These are phyloP conservation scores for Lophiotrema nucula DNA, from an alignment of 495 filamentous ascomycete genomes.

Conservation along the genomic window DNA sequence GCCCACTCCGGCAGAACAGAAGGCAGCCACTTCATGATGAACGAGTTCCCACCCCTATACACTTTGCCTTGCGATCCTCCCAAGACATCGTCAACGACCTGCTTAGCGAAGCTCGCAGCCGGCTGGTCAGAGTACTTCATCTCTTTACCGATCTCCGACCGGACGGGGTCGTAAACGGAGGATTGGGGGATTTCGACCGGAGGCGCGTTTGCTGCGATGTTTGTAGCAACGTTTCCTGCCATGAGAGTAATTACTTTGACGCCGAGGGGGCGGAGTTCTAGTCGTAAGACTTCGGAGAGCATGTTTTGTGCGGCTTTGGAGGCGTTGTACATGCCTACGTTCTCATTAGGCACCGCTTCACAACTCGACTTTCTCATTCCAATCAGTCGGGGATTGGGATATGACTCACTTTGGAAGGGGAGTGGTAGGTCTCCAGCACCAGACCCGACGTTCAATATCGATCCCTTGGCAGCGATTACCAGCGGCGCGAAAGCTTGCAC, in stretches of 20 bases:
- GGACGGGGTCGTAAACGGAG: not conserved
- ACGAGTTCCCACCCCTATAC: not conserved
- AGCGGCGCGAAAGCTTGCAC: conserved; percentile 46
- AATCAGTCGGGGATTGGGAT: not conserved
- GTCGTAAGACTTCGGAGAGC: conserved; percentile 47
- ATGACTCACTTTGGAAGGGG: conserved; percentile 1
- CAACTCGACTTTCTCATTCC: too few species aligned
- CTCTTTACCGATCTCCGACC: not conserved
- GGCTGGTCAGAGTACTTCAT: not conserved
- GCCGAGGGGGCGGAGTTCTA: conserved; percentile 55
- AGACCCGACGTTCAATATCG: conserved; percentile 8
- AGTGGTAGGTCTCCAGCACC: not conserved
- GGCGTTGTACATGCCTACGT: conserved; percentile 46
- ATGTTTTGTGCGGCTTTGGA: conserved; percentile 54
- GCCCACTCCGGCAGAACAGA: not conserved
- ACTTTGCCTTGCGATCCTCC: not conserved
- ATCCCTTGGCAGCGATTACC: conserved; percentile 40
- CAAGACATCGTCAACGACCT: conserved; percentile 2
- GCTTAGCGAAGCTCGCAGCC: not conserved
- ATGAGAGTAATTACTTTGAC: conserved; percentile 46
- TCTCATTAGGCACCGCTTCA: not conserved
- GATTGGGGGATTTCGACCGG: not conserved
- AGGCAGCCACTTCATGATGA: not conserved
- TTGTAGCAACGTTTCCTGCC: conserved; percentile 42
- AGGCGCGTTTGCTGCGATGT: conserved; percentile 25